These are phyloP conservation scores for Rhytidhysteron rufulum DNA, from an alignment of 2,329 filamentous ascomycete genomes.

Conservation along the genomic window DNA sequence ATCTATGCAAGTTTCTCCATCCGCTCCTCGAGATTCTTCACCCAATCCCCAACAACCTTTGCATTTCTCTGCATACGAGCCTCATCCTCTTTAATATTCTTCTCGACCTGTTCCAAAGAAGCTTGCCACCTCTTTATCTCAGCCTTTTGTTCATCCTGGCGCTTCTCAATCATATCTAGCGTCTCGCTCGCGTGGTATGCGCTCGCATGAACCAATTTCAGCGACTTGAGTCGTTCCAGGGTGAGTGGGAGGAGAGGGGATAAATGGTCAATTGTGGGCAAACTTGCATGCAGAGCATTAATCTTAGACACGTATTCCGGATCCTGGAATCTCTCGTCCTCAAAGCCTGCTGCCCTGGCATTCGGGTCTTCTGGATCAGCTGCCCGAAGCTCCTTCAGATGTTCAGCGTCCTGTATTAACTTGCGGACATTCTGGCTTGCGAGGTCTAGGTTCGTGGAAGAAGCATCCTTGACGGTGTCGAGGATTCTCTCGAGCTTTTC, in stretches of 20 bases:
- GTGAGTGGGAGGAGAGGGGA: constrained; percentile 80
- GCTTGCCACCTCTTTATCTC: constrained; percentile 86
- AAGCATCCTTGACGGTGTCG: constrained; percentile 67
- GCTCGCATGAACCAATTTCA: constrained; percentile 80
- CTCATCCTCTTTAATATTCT: constrained; percentile 67
- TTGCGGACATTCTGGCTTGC: constrained; percentile 66
- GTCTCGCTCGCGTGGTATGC: constrained; percentile 78
- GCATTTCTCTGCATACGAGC: constrained; percentile 72
- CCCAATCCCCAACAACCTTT: constrained; percentile 81
- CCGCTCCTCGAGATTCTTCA: constrained; percentile 78
- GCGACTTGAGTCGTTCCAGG: constrained; percentile 77
- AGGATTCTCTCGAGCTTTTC: constrained; percentile 79
- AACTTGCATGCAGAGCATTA: constrained; percentile 82
- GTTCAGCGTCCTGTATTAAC: constrained; percentile 69
- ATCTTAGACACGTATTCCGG: constrained; percentile 79
- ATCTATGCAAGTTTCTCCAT: constrained; percentile 53
- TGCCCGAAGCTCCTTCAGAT: constrained; percentile 55
- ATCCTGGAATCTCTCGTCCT: constrained; percentile 34
- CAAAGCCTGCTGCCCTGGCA: constrained; percentile 5
- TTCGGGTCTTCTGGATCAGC: constrained; percentile 5
- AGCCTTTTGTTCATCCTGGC: constrained; percentile 74
- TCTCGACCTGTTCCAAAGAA: constrained; percentile 74
- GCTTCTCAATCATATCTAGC: constrained; percentile 70
- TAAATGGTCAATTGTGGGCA: constrained; percentile 84
- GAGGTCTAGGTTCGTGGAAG: constrained; percentile 67